Evolutionary conservation across 176 grass and related monocot species (phyloP).

Genomic region (Lolium rigidum): DNA sequence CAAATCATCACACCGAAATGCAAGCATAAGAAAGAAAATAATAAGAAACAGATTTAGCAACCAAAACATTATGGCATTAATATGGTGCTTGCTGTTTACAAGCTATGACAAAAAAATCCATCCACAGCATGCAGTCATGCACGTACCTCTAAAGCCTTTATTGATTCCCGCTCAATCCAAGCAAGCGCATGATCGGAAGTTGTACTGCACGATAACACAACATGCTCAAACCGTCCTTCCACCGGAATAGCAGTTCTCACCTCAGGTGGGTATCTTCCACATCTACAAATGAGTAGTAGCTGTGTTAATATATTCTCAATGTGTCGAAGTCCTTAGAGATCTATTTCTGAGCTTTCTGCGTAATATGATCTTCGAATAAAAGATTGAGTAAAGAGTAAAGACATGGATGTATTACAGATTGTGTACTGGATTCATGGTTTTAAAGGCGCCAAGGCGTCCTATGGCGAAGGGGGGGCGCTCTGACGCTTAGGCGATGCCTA

Average conservation of each 20-base stretch:
- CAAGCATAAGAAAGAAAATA: neutral
- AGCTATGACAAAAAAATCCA: constrained; percentile 1
- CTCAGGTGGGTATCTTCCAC: constrained; percentile 91
- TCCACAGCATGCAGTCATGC: neutral
- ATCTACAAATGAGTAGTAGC: constrained; percentile 51
- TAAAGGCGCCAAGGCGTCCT: too few species aligned
- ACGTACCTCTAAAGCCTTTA: constrained; percentile 82
- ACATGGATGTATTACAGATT: constrained; percentile 1
- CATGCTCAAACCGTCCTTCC: constrained; percentile 93
- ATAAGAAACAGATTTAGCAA: constrained; percentile 17
- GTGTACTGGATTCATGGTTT: neutral
- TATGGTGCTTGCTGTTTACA: neutral
- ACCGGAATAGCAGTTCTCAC: constrained; percentile 97
- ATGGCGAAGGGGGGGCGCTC: too few species aligned
- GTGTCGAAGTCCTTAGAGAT: neutral
- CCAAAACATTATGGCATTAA: neutral
- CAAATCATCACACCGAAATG: constrained; percentile 8
- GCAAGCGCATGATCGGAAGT: constrained; percentile 92
- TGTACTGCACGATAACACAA: constrained; percentile 95
- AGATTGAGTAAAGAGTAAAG: neutral
- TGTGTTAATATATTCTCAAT: constrained; percentile 19
- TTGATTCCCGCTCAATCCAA: constrained; percentile 90
- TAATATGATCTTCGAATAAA: constrained; percentile 16
- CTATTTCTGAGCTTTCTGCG: neutral
- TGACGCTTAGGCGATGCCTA: too few species aligned